A percentile compares a stretch with the other conserved stretches of the same genome.
Evolutionary conservation across 305 asterid genomes (phyloP).

Genomic region (Solanum hybrid): DNA sequence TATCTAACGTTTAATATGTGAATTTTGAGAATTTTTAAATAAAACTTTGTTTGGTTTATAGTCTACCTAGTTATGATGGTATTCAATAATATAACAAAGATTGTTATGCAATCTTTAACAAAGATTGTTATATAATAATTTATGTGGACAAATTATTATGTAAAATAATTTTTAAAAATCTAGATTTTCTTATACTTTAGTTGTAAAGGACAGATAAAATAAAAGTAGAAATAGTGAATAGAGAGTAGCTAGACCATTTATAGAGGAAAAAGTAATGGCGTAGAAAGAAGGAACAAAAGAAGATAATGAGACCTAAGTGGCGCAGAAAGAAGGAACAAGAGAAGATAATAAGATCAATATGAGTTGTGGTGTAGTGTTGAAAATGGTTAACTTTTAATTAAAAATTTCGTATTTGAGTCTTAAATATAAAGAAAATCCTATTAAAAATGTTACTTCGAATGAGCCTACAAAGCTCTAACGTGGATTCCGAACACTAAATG

Average conservation of each 20-base stretch:
- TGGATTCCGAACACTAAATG: too few species aligned
- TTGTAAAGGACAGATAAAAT: neutral
- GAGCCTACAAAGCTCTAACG: too few species aligned
- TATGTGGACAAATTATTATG: too few species aligned
- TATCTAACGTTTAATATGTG: neutral
- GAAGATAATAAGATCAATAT: neutral
- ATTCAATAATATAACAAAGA: neutral
- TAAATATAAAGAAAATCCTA: too few species aligned
- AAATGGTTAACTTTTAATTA: too few species aligned
- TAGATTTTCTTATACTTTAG: neutral
- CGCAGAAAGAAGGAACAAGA: neutral
- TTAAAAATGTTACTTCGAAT: too few species aligned
- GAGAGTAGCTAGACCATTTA: neutral
- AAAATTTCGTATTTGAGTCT: too few species aligned
- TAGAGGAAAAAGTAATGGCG: neutral
- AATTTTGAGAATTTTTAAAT: neutral
- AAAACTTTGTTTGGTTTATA: neutral
- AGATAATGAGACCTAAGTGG: neutral
- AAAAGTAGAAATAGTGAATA: neutral
- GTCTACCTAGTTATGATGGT: neutral
- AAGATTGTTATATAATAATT: too few species aligned
- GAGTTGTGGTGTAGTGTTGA: too few species aligned
- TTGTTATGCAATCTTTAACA: neutral
- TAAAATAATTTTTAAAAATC: too few species aligned
- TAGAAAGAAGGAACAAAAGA: neutral